Conservation (phyloP, 2,329 filamentous ascomycete genomes). For the Pseudogymnoascus sp. region DNA sequence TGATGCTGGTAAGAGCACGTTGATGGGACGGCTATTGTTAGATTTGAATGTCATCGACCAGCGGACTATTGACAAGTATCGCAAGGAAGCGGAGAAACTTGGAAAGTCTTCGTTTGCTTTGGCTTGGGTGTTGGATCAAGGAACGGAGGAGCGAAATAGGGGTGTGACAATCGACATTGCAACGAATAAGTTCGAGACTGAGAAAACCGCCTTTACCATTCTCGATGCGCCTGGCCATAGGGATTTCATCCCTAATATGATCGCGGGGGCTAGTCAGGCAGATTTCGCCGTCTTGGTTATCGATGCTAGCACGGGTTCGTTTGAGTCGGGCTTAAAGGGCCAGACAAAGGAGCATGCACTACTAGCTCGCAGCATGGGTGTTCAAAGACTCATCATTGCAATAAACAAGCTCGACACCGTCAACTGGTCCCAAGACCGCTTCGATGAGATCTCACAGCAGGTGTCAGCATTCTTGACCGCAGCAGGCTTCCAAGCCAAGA, state of each 20-base stretch:
- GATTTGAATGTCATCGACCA: conserved; percentile 86
- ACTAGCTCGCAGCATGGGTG: conserved; percentile 82
- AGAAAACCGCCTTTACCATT: conserved; percentile 82
- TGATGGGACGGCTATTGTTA: conserved; percentile 90
- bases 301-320: conserved; percentile 82
- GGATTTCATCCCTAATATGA: conserved; percentile 99
- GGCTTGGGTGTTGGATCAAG: conserved; percentile 94
- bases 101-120: conserved; percentile 95
- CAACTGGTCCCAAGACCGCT: conserved; percentile 74
- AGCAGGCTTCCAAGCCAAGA: conserved; percentile 75
- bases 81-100: conserved; percentile 80
- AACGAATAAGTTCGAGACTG: conserved; percentile 88
- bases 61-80: conserved; percentile 80
- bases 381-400: conserved; percentile 80
- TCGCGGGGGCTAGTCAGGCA: conserved; percentile 89
- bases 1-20: conserved; percentile 92
- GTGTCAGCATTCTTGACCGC: conserved; percentile 75
- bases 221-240: conserved; percentile 90
- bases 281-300: conserved; percentile 94
- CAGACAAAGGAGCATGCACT: conserved; percentile 93
- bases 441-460: conserved; percentile 78
- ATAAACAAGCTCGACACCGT: conserved; percentile 94
- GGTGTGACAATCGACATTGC: conserved; percentile 97
- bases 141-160: conserved; percentile 77
- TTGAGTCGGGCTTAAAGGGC: conserved; percentile 86